phyloP scores from a whole-genome alignment of 2,329 filamentous ascomycete genomes.

The Emmonsia crescens region DNA sequence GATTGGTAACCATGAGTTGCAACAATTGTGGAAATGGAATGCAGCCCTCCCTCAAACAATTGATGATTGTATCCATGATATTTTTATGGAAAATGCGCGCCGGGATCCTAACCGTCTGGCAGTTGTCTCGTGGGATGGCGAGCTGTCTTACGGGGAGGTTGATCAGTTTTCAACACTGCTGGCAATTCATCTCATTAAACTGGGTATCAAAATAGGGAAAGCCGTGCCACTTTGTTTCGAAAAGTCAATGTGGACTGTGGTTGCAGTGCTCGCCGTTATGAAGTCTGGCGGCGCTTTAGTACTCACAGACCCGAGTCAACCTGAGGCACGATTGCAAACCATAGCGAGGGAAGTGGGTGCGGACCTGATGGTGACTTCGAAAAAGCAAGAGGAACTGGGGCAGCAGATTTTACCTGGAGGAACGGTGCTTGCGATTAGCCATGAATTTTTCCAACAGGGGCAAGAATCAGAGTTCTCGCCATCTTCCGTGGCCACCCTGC shows the following conservation, averaged over 20 bases:
- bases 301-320: slow-evolving; percentile 21
- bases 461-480: not conserved
- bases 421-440: slow-evolving; percentile 5
- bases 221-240: slow-evolving; percentile 21
- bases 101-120: slow-evolving; percentile 11
- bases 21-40: slow-evolving; percentile 19
- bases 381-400: slow-evolving; percentile 8
- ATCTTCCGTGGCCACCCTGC: not conserved
- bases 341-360: slow-evolving; percentile 14
- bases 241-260: slow-evolving; percentile 22
- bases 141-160: slow-evolving; percentile 20
- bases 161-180: slow-evolving; percentile 22
- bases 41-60: slow-evolving; percentile 12
- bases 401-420: slow-evolving; percentile 4
- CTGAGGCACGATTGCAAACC: slow-evolving; percentile 24
- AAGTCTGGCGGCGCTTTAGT: slow-evolving; percentile 22
- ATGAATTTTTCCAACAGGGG: not conserved
- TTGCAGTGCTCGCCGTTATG: slow-evolving; percentile 21
- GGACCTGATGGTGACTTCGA: slow-evolving; percentile 12
- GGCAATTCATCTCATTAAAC: slow-evolving; percentile 20
- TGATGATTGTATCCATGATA: slow-evolving; percentile 13
- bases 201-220: slow-evolving; percentile 21
- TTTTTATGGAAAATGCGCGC: slow-evolving; percentile 10
- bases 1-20: slow-evolving; percentile 11
- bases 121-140: slow-evolving; percentile 22